A percentile compares a stretch with the other conserved stretches of the same genome.
Conservation (phyloP, 768 basidiomycete species). For the Mycena vitilis region DNA sequence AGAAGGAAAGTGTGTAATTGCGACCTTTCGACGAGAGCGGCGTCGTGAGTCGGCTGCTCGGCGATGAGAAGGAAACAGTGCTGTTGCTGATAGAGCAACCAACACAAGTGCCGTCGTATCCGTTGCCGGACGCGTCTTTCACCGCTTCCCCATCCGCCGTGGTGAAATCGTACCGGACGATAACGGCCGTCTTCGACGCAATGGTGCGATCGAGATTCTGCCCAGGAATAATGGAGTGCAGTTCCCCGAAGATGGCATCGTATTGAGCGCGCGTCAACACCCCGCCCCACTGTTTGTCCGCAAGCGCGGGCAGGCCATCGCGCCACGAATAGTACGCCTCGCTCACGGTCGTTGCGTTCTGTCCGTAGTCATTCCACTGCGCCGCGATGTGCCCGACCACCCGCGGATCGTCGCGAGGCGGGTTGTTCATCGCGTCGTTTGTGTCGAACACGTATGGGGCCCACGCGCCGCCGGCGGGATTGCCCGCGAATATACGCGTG, state of each 20-base stretch:
- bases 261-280: conserved; percentile 30
- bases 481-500: conserved; percentile 34
- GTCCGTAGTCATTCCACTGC: conserved; percentile 36
- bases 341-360: conserved; percentile 31
- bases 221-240: conserved; percentile 32
- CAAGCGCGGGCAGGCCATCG: conserved; percentile 33
- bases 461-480: conserved; percentile 34
- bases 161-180: conserved; percentile 28
- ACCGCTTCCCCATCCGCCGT: conserved; percentile 3
- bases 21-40: conserved; percentile 36
- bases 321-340: conserved; percentile 38
- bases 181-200: conserved; percentile 33
- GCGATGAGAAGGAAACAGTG: conserved; percentile 17
- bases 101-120: conserved; percentile 34
- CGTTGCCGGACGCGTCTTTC: conserved; percentile 36
- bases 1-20: conserved; percentile 36
- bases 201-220: conserved; percentile 35
- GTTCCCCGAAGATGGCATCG: conserved; percentile 23
- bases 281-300: conserved; percentile 38
- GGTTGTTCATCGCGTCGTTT: conserved; percentile 35
- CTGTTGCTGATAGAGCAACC: conserved; percentile 24
- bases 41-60: conserved; percentile 31
- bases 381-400: conserved; percentile 34
- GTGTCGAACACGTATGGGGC: conserved; percentile 35
- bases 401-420: conserved; percentile 25